Conservation (phyloP, 2,329 filamentous ascomycete species). For the Stemphylium beticola region DNA sequence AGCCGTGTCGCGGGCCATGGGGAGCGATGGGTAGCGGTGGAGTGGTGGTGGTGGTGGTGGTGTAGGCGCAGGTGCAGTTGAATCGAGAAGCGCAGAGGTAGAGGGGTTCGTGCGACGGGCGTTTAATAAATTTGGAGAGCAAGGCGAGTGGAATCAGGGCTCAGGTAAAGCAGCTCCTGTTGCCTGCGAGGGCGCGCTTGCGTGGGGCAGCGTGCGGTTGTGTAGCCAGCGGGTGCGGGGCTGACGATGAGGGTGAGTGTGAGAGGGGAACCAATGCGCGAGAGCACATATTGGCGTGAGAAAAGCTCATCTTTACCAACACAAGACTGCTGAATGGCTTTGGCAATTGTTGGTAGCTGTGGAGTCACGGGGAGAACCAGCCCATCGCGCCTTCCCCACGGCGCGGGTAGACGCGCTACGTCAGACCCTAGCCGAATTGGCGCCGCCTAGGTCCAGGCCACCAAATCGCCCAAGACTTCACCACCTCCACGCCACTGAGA, state of each 20-base stretch:
- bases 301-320: neutral
- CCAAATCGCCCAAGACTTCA: too few species aligned
- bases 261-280: neutral
- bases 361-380: neutral
- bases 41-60: neutral
- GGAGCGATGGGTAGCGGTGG: neutral
- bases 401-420: constrained; percentile 1
- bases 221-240: constrained; percentile 6
- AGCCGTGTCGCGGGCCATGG: constrained; percentile 13
- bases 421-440: neutral
- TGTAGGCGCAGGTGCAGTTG: neutral
- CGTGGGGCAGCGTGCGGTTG: constrained; percentile 13
- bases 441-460: too few species aligned
- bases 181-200: constrained; percentile 23
- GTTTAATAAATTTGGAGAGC: neutral
- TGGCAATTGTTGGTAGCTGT: neutral
- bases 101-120: neutral
- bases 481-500: too few species aligned
- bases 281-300: neutral
- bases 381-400: constrained; percentile 7
- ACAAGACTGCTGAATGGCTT: neutral
- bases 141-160: neutral
- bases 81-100: neutral
- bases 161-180: constrained; percentile 10
- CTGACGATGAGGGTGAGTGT: neutral